phyloP scores from a whole-genome alignment of 1,284 basidiomycete species.

The Apiotrichum sp. region DNA sequence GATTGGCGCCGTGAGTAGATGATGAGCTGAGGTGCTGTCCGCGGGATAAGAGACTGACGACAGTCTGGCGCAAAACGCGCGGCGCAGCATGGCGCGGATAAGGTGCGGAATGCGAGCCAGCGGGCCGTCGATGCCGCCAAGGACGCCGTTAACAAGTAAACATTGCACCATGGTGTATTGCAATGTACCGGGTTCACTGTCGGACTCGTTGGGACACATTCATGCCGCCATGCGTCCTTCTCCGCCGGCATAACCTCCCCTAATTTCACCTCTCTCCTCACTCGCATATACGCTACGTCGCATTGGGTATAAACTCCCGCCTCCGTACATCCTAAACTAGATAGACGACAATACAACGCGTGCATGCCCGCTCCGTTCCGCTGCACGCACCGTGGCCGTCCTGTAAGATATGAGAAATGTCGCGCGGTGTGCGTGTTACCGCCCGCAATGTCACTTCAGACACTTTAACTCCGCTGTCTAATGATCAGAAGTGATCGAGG shows the following conservation, averaged over 20 bases:
- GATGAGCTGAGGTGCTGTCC: neutral
- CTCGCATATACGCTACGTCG: too few relatives aligned
- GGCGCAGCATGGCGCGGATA: conserved; percentile 11
- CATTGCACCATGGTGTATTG: too few relatives aligned
- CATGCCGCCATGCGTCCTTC: too few relatives aligned
- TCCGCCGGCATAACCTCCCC: too few relatives aligned
- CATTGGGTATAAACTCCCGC: too few relatives aligned
- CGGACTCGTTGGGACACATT: too few relatives aligned
- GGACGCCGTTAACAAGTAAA: neutral
- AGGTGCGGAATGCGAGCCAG: conserved; percentile 8
- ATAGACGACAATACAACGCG: conserved; percentile 9
- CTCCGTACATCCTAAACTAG: neutral
- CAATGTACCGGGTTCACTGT: too few relatives aligned
- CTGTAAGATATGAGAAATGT: neutral
- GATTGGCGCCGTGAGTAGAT: conserved; percentile 46
- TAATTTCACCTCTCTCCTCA: too few relatives aligned
- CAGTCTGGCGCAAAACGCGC: conserved; percentile 16
- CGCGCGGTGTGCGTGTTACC: neutral
- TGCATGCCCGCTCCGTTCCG: conserved; percentile 5
- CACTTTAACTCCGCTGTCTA: too few relatives aligned
- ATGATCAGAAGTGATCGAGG: too few relatives aligned
- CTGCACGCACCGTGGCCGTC: neutral
- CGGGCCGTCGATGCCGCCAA: conserved; percentile 11
- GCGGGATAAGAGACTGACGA: neutral
- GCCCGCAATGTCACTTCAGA: too few relatives aligned